A percentile compares a stretch with the other conserved stretches of the same genome.
Evolutionary conservation across 768 basidiomycete genomes (phyloP).

Genomic region (Cytidiella melzeri): DNA sequence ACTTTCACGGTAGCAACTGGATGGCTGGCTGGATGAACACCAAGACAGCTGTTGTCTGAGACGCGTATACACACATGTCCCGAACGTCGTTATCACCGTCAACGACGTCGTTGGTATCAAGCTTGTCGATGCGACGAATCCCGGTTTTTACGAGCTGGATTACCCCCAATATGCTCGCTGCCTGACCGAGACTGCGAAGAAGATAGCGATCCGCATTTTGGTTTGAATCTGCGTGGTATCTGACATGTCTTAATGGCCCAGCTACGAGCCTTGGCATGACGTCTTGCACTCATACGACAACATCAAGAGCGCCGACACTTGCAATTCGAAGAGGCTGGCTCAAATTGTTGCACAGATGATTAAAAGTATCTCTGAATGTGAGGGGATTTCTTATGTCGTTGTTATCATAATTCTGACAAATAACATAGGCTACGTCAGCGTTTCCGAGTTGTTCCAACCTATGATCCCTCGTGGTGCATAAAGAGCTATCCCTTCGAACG

Average conservation of each 20-base stretch:
- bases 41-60: constrained; percentile 1
- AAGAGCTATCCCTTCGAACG: neutral
- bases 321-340: constrained; percentile 2
- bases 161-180: neutral
- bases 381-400: neutral
- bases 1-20: neutral
- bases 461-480: too few relatives aligned
- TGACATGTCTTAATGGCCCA: constrained; percentile 10
- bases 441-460: too few relatives aligned
- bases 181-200: constrained; percentile 1
- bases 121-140: neutral
- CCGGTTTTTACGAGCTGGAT: neutral
- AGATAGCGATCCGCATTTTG: constrained; percentile 7
- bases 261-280: constrained; percentile 3
- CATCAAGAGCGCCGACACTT: neutral
- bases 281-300: constrained; percentile 2
- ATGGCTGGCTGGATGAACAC: constrained; percentile 3
- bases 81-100: constrained; percentile 1
- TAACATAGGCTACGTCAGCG: neutral
- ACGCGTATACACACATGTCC: neutral
- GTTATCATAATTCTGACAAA: neutral
- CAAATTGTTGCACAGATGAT: constrained; percentile 3
- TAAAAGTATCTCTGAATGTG: constrained; percentile 3
- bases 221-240: too few relatives aligned
- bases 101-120: constrained; percentile 4